A percentile compares a stretch with the other conserved stretches of the same genome.
Conservation (phyloP, 2,329 filamentous ascomycete species). For the Botrytis squamosa region DNA sequence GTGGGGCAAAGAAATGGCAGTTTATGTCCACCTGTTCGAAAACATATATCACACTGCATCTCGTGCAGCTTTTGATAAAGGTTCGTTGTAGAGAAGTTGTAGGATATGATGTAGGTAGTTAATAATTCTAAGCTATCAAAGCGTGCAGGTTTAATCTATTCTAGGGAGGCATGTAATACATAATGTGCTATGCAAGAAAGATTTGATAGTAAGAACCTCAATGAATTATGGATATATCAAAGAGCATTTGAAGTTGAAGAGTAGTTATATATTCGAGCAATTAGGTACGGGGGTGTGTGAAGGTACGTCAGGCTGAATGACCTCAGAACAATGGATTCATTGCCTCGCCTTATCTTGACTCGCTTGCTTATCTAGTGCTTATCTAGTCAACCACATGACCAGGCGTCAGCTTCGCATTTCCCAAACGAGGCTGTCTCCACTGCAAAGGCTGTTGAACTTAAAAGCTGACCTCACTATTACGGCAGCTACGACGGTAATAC, state of each 20-base stretch:
- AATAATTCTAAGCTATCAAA: conserved; percentile 9
- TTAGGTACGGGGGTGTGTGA: not conserved
- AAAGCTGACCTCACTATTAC: conserved; percentile 11
- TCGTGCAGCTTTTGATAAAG: conserved; percentile 27
- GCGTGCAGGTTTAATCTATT: conserved; percentile 13
- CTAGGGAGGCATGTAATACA: conserved; percentile 20
- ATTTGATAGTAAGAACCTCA: not conserved
- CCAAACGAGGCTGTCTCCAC: conserved; percentile 18
- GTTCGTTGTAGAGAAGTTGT: conserved; percentile 13
- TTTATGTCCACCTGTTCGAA: conserved; percentile 53
- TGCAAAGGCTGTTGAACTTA: conserved; percentile 14
- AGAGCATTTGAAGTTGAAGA: not conserved
- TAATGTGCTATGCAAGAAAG: conserved; percentile 1
- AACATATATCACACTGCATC: conserved; percentile 71
- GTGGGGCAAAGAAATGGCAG: conserved; percentile 66
- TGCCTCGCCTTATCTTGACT: conserved; percentile 17
- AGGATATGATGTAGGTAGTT: conserved; percentile 16
- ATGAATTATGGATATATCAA: not conserved
- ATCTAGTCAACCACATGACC: conserved; percentile 3
- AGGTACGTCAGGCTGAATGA: conserved; percentile 15
- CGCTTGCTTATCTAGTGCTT: conserved; percentile 18
- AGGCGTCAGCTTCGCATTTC: conserved; percentile 6
- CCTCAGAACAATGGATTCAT: conserved; percentile 6
- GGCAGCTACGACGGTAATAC: conserved; percentile 22
- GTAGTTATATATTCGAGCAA: conserved; percentile 7